These are phyloP conservation scores for Agroathelia rolfsii DNA, from an alignment of 1,284 basidiomycete genomes.

Conservation along the genomic window DNA sequence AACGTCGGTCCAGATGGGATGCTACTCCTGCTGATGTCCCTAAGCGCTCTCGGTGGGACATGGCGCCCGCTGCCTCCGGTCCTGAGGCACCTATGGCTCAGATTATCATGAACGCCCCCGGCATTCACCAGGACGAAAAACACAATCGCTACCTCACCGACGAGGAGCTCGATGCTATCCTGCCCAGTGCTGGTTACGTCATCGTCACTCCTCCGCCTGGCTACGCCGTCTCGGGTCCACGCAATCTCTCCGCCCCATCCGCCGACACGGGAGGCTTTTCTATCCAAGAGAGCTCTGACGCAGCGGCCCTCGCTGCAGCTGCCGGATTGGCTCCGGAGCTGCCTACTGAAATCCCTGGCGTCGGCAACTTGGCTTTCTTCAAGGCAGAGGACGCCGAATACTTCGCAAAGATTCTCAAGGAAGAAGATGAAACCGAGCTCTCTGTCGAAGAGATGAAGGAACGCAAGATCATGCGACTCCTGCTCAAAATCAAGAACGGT, in stretches of 20 bases:
- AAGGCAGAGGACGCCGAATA: constrained; percentile 98
- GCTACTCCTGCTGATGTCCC: constrained; percentile 72
- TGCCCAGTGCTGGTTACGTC: constrained; percentile 82
- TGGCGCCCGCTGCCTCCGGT: constrained; percentile 53
- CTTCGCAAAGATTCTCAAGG: constrained; percentile 92
- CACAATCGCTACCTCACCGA: constrained; percentile 92
- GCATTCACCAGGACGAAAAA: constrained; percentile 81
- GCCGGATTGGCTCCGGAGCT: constrained; percentile 89
- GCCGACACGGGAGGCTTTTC: constrained; percentile 80
- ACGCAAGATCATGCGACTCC: constrained; percentile 98
- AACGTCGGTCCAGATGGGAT: constrained; percentile 91
- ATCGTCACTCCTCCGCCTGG: constrained; percentile 92
- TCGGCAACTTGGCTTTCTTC: constrained; percentile 96
- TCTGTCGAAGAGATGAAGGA: constrained; percentile 99
- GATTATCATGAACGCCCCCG: constrained; percentile 81
- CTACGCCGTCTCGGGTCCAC: constrained; percentile 79
- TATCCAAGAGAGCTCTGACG: constrained; percentile 90
- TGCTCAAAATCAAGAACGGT: constrained; percentile 99
- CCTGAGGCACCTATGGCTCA: constrained; percentile 54
- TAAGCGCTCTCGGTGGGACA: constrained; percentile 94
- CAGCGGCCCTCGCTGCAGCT: constrained; percentile 77
- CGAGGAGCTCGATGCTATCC: constrained; percentile 88
- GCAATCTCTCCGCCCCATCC: constrained; percentile 69
- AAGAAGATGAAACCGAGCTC: constrained; percentile 92
- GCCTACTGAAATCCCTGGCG: constrained; percentile 98